Evolutionary conservation across 139 green algal genomes (phyloP).

Genomic region (Pleodorina starrii): DNA sequence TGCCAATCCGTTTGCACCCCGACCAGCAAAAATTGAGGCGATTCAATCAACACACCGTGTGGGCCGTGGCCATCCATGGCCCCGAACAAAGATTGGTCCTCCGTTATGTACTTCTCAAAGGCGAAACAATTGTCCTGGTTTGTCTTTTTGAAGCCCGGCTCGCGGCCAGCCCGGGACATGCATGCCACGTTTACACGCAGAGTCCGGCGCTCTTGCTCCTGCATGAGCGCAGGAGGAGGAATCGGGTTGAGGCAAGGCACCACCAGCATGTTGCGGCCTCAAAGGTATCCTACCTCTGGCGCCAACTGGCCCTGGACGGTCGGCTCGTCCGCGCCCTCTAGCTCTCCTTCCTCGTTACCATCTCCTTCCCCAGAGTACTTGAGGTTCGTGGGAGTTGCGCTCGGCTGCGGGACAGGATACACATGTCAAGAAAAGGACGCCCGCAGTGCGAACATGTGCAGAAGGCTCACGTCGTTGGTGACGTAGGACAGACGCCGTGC

Average conservation of each 20-base stretch:
- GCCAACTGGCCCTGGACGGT: slow-evolving; percentile 39
- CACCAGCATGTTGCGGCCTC: neutral
- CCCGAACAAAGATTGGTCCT: slow-evolving; percentile 84
- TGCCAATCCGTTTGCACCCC: neutral
- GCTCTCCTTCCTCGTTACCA: slow-evolving; percentile 3
- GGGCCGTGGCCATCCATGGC: slow-evolving; percentile 91
- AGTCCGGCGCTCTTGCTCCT: slow-evolving; percentile 45
- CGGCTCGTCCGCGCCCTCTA: slow-evolving; percentile 30
- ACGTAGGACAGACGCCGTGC: slow-evolving; percentile 64
- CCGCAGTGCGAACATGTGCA: neutral
- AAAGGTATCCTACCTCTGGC: slow-evolving; percentile 17
- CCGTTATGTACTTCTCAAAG: slow-evolving; percentile 85
- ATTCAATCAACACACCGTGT: slow-evolving; percentile 70
- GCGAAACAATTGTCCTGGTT: slow-evolving; percentile 94
- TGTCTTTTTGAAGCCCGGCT: slow-evolving; percentile 88
- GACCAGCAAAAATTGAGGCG: neutral
- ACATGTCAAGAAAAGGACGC: slow-evolving; percentile 32
- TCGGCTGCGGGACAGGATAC: slow-evolving; percentile 38
- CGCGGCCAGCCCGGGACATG: slow-evolving; percentile 81
- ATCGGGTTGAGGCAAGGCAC: neutral
- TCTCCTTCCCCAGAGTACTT: slow-evolving; percentile 31
- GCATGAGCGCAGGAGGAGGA: neutral
- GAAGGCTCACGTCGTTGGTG: slow-evolving; percentile 69
- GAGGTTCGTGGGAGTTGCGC: neutral
- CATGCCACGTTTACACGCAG: slow-evolving; percentile 74